Evolutionary conservation across 805 yeast species (phyloP).

Genomic region (Kodamaea kakaduensis): DNA sequence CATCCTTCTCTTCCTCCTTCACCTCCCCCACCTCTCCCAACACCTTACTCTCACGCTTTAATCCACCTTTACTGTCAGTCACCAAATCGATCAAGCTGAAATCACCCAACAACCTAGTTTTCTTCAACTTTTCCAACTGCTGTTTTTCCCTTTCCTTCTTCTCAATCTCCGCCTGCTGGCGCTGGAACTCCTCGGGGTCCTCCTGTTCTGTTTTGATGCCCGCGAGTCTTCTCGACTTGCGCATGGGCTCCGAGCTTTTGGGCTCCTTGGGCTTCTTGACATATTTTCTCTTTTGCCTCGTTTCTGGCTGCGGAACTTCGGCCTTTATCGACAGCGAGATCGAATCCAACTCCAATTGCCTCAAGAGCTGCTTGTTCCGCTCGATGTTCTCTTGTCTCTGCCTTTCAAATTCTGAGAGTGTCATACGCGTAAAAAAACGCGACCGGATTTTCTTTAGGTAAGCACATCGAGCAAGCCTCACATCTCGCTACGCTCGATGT

Average conservation of each 20-base stretch:
- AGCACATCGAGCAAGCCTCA: too few species aligned
- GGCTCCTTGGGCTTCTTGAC: slow-evolving; percentile 17
- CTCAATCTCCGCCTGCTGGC: slow-evolving; percentile 33
- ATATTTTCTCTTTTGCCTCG: slow-evolving; percentile 14
- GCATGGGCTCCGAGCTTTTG: slow-evolving; percentile 43
- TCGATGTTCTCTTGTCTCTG: slow-evolving; percentile 75
- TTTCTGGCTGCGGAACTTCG: slow-evolving; percentile 35
- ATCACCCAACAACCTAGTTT: slow-evolving; percentile 62
- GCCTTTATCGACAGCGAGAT: slow-evolving; percentile 50
- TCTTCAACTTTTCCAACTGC: slow-evolving; percentile 48
- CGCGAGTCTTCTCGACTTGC: slow-evolving; percentile 76
- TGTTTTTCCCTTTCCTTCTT: slow-evolving; percentile 31
- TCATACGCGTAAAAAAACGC: slow-evolving; percentile 1
- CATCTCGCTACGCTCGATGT: too few species aligned
- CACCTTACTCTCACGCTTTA: slow-evolving; percentile 29
- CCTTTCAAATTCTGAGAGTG: slow-evolving; percentile 62
- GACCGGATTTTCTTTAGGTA: too few species aligned
- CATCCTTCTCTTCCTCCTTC: slow-evolving; percentile 2
- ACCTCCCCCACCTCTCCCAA: slow-evolving; percentile 9
- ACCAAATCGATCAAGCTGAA: slow-evolving; percentile 58
- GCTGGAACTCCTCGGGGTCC: slow-evolving; percentile 39
- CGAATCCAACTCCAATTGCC: slow-evolving; percentile 63
- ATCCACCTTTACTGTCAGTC: slow-evolving; percentile 33
- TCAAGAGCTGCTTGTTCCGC: slow-evolving; percentile 72
- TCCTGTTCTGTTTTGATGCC: slow-evolving; percentile 56